Base-by-base conservation (phyloP, 1,284 basidiomycete genomes). In the Microbotryum lychnidis-dioicae region DNA sequence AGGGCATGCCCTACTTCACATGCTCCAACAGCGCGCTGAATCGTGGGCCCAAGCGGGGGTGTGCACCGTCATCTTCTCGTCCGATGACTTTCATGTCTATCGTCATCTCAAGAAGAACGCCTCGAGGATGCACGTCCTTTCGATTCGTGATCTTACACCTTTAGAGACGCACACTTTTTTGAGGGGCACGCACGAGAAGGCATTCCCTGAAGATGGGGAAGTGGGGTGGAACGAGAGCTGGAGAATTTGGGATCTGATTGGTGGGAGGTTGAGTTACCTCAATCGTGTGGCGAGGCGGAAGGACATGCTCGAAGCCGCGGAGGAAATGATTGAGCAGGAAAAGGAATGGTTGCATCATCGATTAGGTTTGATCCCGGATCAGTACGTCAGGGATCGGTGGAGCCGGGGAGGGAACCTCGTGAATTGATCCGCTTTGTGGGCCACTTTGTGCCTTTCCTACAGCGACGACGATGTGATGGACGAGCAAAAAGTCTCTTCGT, bases 21-120 rank as follows among this genome's bases (percentile, higher is more conserved):
- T 90, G 72, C 79, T 91, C 20, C 90, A 91, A 73, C 87, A 89
- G 71, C 81, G 84, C 52, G 89, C 88, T 6, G 89, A 91, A 73
- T 77, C 84, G 12, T 92, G 90, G 89, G 62, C 58, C 6, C 33
- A 55, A 20, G 60, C 67, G 18, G 61, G 59, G 16, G 62, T 64
- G 42, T 60, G 58, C 42, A 66, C 64, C 47, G 64, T 59, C 53
- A 56, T 91, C 3, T 90, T 91, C 75, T 86, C 79, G 71, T 84
- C 84, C 82, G 87, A 74, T 73, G 84, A 76, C 54, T 57, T 60
- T 31, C 51, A 56, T 42, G 54, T 67, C 23, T 69, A 64, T 42
- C 45, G 56, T 12, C 58, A 60, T 37, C 56, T 64, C 29, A 60
- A 70, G 25, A 68, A 69, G 47, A 69, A 66, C 31, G 71, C 70